phyloP scores from a whole-genome alignment of 1,139 yeast species.

The Pichia sp. region DNA sequence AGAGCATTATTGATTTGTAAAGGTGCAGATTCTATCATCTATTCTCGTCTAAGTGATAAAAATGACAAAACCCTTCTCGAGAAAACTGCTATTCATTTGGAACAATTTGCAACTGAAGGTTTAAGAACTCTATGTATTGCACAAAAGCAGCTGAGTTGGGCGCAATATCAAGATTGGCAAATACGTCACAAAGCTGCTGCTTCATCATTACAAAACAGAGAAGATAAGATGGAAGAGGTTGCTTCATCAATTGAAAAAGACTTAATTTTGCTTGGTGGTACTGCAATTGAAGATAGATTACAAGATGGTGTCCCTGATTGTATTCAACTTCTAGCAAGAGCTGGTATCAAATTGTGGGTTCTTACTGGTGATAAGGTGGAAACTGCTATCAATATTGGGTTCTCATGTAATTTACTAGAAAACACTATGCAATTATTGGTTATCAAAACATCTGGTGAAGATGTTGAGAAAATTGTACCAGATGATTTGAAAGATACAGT shows the following conservation, averaged over 20 bases:
- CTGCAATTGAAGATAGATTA: constrained; percentile 94
- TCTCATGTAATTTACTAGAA: constrained; percentile 85
- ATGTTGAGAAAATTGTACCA: constrained; percentile 34
- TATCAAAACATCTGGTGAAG: constrained; percentile 47
- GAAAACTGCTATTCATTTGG: constrained; percentile 78
- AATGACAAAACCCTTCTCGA: constrained; percentile 46
- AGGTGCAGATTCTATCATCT: constrained; percentile 94
- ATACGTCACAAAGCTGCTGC: constrained; percentile 69
- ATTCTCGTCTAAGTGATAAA: constrained; percentile 53
- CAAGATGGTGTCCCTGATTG: constrained; percentile 97
- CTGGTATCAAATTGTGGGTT: constrained; percentile 96
- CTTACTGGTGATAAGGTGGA: constrained; percentile 97
- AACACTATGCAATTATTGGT: constrained; percentile 84
- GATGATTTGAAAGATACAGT: constrained; percentile 36
- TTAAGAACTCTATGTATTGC: constrained; percentile 92
- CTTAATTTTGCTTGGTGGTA: constrained; percentile 79
- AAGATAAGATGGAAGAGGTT: constrained; percentile 68
- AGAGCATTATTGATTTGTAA: constrained; percentile 66
- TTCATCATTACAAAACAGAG: constrained; percentile 70
- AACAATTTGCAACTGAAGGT: constrained; percentile 95
- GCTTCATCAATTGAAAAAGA: constrained; percentile 78
- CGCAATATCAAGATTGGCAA: constrained; percentile 65
- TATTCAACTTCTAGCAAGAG: constrained; percentile 75
- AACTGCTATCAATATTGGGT: constrained; percentile 96
- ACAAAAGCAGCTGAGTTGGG: constrained; percentile 62